Percentiles rank a stretch among this genome's conserved stretches.
Evolutionary conservation across 176 grass and related monocot species (phyloP).

Genomic region (Musa itinerans): DNA sequence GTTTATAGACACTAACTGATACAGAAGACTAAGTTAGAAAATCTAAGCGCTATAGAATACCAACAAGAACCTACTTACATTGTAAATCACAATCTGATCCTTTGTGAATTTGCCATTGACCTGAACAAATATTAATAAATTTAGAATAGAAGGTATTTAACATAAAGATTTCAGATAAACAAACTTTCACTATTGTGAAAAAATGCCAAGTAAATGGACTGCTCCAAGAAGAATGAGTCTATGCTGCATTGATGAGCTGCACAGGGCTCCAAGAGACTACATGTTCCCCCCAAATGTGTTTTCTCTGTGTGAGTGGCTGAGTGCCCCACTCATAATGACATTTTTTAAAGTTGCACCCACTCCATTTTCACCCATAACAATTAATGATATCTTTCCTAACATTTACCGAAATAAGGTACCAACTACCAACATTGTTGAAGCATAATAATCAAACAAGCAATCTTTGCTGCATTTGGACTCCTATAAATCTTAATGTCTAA

Average conservation of each 20-base stretch:
- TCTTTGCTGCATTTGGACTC: too few species aligned
- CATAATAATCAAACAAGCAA: too few species aligned
- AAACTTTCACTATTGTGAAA: neutral
- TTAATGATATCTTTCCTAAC: neutral
- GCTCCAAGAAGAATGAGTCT: too few species aligned
- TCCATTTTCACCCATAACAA: neutral
- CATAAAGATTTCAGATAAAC: neutral
- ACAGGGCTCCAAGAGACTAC: neutral
- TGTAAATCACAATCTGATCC: slow-evolving; percentile 67
- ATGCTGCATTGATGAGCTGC: neutral
- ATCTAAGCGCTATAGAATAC: neutral
- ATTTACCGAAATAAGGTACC: neutral
- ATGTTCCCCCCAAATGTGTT: neutral
- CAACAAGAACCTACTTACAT: slow-evolving; percentile 45
- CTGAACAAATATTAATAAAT: slow-evolving; percentile 31
- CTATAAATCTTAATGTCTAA: neutral
- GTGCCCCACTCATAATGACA: neutral
- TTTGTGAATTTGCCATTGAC: slow-evolving; percentile 87
- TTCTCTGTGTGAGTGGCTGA: neutral
- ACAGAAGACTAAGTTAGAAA: neutral
- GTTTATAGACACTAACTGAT: neutral
- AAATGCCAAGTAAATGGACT: neutral
- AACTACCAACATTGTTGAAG: neutral
- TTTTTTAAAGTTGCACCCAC: neutral
- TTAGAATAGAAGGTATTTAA: slow-evolving; percentile 9